A percentile compares a stretch with the other conserved stretches of the same genome.
These are phyloP conservation scores for Zanthoxylum bungeanum DNA, from an alignment of 345 rosid species.

Conservation along the genomic window DNA sequence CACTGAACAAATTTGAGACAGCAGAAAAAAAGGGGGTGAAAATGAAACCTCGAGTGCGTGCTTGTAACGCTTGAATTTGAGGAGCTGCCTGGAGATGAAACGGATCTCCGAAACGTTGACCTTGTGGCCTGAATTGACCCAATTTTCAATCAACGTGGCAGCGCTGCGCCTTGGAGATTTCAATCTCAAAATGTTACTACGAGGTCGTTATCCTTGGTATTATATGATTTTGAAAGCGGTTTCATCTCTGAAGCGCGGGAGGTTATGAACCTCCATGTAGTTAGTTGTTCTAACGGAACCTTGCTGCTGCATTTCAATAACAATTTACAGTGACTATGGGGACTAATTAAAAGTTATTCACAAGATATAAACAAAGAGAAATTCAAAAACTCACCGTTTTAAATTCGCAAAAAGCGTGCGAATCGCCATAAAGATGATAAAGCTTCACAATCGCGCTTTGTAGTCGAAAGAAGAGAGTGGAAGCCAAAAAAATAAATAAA, in stretches of 20 bases:
- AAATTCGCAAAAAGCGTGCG: constrained; percentile 15
- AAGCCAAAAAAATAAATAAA: too few species aligned
- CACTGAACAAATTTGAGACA: background rate
- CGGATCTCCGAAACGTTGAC: constrained; percentile 43
- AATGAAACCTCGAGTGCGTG: constrained; percentile 52
- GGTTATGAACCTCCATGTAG: constrained; percentile 24
- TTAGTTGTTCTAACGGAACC: background rate
- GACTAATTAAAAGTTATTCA: too few species aligned
- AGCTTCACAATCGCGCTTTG: too few species aligned
- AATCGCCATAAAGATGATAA: constrained; percentile 24
- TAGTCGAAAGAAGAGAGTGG: too few species aligned
- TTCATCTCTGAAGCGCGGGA: constrained; percentile 19
- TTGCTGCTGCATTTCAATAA: background rate
- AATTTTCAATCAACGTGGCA: constrained; percentile 30
- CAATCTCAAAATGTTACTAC: constrained; percentile 32
- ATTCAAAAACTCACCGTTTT: constrained; percentile 6
- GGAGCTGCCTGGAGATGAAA: constrained; percentile 27
- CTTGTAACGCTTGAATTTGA: constrained; percentile 37
- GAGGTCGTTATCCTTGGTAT: constrained; percentile 15
- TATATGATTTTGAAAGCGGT: background rate
- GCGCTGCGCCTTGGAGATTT: constrained; percentile 26
- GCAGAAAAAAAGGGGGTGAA: background rate
- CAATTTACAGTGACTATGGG: background rate
- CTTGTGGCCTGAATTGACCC: constrained; percentile 37
- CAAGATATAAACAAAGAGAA: background rate